Evolutionary conservation across 2,329 filamentous ascomycete genomes (phyloP).

Genomic region (Westerdykella aurantiaca): DNA sequence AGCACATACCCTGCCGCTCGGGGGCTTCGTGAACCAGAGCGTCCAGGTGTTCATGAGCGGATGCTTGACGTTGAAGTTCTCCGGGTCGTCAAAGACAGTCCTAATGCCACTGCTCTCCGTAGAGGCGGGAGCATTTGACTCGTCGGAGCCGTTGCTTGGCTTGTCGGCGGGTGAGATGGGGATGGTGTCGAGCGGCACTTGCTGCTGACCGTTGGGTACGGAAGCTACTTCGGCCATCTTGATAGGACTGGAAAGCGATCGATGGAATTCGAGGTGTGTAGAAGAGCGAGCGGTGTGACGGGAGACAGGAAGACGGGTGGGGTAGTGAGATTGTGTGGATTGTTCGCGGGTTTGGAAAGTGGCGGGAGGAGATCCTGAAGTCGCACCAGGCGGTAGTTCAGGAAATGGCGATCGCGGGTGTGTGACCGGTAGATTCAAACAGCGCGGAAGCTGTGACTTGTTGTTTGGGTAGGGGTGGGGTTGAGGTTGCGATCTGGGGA

Average conservation of each 20-base stretch:
- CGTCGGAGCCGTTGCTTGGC: conserved; percentile 38
- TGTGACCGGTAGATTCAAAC: conserved; percentile 1
- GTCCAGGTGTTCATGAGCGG: conserved; percentile 97
- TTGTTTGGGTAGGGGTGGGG: conserved; percentile 12
- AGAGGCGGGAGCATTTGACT: conserved; percentile 38
- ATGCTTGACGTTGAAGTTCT: conserved; percentile 99
- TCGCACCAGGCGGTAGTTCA: conserved; percentile 32
- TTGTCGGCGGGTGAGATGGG: conserved; percentile 49
- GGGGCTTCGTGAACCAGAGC: conserved; percentile 98
- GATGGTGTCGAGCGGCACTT: conserved; percentile 52
- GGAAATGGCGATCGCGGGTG: conserved; percentile 19
- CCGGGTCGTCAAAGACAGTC: conserved; percentile 95
- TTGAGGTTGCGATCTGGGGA: neutral
- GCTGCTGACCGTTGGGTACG: conserved; percentile 40
- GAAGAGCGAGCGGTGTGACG: conserved; percentile 1
- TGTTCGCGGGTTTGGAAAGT: conserved; percentile 8
- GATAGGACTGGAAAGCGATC: conserved; percentile 6
- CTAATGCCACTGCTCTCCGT: conserved; percentile 54
- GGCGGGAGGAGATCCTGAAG: conserved; percentile 17
- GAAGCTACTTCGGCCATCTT: conserved; percentile 35
- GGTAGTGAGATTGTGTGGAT: conserved; percentile 7
- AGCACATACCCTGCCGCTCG: conserved; percentile 75
- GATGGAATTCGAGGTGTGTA: conserved; percentile 1
- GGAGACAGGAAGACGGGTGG: conserved; percentile 10
- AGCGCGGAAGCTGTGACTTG: conserved; percentile 10